These are phyloP conservation scores for Brassica balearica DNA, from an alignment of 441 rosid species.

Conservation along the genomic window DNA sequence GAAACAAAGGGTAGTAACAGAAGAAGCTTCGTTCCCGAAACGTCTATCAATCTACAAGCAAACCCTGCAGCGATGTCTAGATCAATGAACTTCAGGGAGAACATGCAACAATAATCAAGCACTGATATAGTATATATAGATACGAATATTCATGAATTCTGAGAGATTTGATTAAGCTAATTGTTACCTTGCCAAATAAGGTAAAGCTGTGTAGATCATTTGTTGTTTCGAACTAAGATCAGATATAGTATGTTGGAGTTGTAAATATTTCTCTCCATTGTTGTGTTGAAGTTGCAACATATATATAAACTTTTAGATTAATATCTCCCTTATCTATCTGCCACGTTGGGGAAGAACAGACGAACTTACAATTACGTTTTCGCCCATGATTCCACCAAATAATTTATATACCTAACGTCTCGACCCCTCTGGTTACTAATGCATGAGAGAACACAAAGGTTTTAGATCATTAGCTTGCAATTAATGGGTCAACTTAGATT, in stretches of 20 bases:
- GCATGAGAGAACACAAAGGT: too few relatives aligned
- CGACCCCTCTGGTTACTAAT: too few relatives aligned
- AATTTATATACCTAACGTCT: too few relatives aligned
- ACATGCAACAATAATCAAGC: conserved; percentile 42
- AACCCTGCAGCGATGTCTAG: conserved; percentile 71
- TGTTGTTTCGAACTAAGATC: conserved; percentile 34
- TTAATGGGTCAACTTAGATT: too few relatives aligned
- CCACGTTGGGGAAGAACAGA: background rate
- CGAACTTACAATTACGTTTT: too few relatives aligned
- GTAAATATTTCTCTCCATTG: conserved; percentile 34
- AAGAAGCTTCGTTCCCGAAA: conserved; percentile 38
- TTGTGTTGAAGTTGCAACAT: conserved; percentile 36
- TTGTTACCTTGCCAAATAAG: conserved; percentile 42
- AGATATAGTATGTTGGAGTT: conserved; percentile 19
- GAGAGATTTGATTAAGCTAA: conserved; percentile 31
- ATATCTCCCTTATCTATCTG: conserved; percentile 29
- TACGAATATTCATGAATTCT: conserved; percentile 11
- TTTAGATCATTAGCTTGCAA: too few relatives aligned
- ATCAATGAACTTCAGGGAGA: conserved; percentile 58
- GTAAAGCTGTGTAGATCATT: conserved; percentile 31
- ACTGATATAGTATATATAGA: conserved; percentile 20
- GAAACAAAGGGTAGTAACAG: conserved; percentile 39
- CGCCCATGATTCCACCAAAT: too few relatives aligned
- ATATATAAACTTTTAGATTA: conserved; percentile 35
- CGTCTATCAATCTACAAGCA: conserved; percentile 51